Evolutionary conservation across 1,284 basidiomycete genomes (phyloP).

Genomic region (Agaricales sp.): DNA sequence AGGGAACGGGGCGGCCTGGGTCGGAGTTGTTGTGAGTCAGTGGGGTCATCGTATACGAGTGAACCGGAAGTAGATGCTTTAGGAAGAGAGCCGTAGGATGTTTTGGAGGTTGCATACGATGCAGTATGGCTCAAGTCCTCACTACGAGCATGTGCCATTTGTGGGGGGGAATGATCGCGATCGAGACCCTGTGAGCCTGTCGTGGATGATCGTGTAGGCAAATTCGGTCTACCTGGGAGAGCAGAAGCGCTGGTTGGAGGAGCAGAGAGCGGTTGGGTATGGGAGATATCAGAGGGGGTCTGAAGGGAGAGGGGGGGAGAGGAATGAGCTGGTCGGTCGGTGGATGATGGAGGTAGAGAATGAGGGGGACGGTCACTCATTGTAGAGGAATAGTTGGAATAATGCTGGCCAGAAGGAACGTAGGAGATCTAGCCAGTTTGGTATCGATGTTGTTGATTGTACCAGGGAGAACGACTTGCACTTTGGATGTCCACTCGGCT

Average conservation of each 20-base stretch:
- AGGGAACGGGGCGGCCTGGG: too few species aligned
- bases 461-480: too few species aligned
- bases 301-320: too few species aligned
- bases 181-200: conserved; percentile 7
- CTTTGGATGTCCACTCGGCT: too few species aligned
- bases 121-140: conserved; percentile 15
- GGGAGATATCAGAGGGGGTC: too few species aligned
- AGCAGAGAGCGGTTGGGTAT: conserved; percentile 19
- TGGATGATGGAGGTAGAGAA: too few species aligned
- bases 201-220: conserved; percentile 54
- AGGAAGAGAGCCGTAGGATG: not conserved
- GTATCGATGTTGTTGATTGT: too few species aligned
- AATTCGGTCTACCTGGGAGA: conserved; percentile 34
- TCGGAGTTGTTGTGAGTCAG: not conserved
- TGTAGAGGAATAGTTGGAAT: too few species aligned
- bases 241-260: conserved; percentile 24
- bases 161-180: not conserved
- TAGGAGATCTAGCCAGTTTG: too few species aligned
- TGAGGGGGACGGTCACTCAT: too few species aligned
- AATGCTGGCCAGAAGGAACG: too few species aligned
- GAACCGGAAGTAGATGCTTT: not conserved
- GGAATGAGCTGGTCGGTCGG: too few species aligned
- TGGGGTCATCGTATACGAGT: not conserved
- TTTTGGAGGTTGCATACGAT: not conserved
- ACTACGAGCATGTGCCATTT: conserved; percentile 39